Conservation (phyloP, 225 moss, liverwort and hornwort genomes). For the Climacium dendroides region DNA sequence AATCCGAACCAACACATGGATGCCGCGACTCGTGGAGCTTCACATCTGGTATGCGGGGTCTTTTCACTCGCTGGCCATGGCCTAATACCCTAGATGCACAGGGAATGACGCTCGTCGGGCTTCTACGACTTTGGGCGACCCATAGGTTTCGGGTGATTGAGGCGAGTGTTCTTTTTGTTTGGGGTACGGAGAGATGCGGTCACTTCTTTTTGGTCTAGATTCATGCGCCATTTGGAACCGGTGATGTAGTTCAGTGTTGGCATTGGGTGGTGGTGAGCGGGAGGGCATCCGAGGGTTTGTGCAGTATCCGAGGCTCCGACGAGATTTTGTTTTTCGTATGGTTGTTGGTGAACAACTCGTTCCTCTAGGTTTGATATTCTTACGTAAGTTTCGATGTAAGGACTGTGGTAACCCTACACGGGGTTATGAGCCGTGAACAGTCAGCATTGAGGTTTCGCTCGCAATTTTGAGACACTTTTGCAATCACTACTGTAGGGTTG, state of each 20-base stretch:
- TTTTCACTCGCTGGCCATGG: not conserved
- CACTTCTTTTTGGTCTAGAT: not conserved
- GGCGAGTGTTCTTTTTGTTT: not conserved
- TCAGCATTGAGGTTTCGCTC: not conserved
- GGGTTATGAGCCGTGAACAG: not conserved
- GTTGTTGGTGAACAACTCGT: not conserved
- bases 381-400: not conserved
- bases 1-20: not conserved
- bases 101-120: not conserved
- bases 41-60: not conserved
- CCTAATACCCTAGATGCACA: constrained; percentile 6
- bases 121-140: not conserved
- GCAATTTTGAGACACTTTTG: not conserved
- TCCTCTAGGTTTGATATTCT: not conserved
- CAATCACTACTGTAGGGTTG: not conserved
- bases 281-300: not conserved
- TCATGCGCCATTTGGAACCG: not conserved
- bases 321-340: not conserved
- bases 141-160: not conserved
- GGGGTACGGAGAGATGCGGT: not conserved
- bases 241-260: not conserved
- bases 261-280: not conserved
- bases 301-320: not conserved
- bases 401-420: not conserved
- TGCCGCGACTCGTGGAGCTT: not conserved